Evolutionary conservation across 495 filamentous ascomycete genomes (phyloP), one percentile per base, ranked within the genome.

Genomic region (Lophiotrema nucula): DNA sequence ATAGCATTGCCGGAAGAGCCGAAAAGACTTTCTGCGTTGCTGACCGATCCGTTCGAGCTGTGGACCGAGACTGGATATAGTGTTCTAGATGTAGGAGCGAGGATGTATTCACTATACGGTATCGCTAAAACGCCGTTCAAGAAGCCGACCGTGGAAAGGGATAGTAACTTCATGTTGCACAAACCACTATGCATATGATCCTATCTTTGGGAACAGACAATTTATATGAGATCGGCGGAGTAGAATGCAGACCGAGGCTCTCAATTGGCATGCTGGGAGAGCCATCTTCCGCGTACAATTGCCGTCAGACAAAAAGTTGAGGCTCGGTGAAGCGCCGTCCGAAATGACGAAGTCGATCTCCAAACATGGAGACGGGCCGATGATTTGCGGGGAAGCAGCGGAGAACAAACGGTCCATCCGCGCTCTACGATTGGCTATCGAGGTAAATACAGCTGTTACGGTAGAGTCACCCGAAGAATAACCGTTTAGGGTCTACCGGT

Each of bases 41-140:
- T 58, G 21, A 74, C 74, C 0, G 74, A 68, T 31, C 76, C 76
- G 60, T 74, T 76, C 58, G 69, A 61, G 21, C 58, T 55, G 60
- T 71, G 55, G 6, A 76, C 64, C 0, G 68, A 68, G 15, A 56
- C 45, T n/a, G 72, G 73, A 33, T 58, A 51, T 13, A 77, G 27
- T 11, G 58, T 65, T 44, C 74, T 59, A 1, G 72, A 74, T 12
- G 51, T 37, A 0, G 76, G 76, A 12, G 76, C 75, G 2, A 77
- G 65, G 43, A 77, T 77, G 53, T 78, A 76, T 41, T 77, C 51
- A 10, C 53, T 53, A 41, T 69, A 67, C 8, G 54, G 54, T 25
- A 57, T 42, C 19, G 54, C 54, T 15, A 24, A 46, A 2, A 19
- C 48, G 24, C 1, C 21, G 31, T 35, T 23, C 1, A 49, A 38